A percentile compares a stretch with the other conserved stretches of the same genome.
phyloP scores from a whole-genome alignment of 1,139 yeast species.

The Kluyveromyces sp. region DNA sequence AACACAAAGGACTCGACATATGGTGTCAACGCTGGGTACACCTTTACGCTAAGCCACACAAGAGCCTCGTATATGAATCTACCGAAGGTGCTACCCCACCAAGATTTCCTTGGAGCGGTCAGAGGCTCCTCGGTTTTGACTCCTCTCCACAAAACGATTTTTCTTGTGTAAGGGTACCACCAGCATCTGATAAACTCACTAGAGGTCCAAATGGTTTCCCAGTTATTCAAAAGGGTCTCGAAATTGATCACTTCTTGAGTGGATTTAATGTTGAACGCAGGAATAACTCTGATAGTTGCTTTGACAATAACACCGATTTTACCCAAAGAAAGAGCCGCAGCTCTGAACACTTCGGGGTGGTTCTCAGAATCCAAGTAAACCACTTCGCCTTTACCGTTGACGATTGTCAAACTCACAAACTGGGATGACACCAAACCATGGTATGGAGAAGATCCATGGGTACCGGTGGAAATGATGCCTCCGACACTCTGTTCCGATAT shows the following conservation, averaged over 20 bases:
- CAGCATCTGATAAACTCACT: conserved; percentile 89
- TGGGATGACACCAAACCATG: conserved; percentile 90
- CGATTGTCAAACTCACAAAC: conserved; percentile 66
- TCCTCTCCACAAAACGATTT: conserved; percentile 89
- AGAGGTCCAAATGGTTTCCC: conserved; percentile 78
- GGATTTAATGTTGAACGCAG: conserved; percentile 74
- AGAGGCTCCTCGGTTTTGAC: conserved; percentile 56
- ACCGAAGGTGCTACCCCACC: conserved; percentile 81
- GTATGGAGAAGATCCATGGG: conserved; percentile 91
- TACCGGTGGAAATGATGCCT: conserved; percentile 91
- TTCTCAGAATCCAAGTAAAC: conserved; percentile 63
- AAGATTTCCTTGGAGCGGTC: conserved; percentile 63
- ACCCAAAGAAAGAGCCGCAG: conserved; percentile 83
- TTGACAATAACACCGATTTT: conserved; percentile 85
- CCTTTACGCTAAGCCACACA: conserved; percentile 69
- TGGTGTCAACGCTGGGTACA: conserved; percentile 75
- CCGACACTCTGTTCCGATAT: conserved; percentile 92
- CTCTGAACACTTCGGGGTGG: conserved; percentile 66
- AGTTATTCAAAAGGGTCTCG: conserved; percentile 55
- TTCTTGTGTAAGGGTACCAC: conserved; percentile 95
- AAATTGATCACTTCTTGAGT: conserved; percentile 76
- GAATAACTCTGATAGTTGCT: conserved; percentile 82
- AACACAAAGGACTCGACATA: conserved; percentile 78
- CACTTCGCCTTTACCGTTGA: conserved; percentile 66
- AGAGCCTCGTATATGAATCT: conserved; percentile 72